Evolutionary conservation across 208 protist genomes (phyloP).

Genomic region (Wallacemonas sp.): DNA sequence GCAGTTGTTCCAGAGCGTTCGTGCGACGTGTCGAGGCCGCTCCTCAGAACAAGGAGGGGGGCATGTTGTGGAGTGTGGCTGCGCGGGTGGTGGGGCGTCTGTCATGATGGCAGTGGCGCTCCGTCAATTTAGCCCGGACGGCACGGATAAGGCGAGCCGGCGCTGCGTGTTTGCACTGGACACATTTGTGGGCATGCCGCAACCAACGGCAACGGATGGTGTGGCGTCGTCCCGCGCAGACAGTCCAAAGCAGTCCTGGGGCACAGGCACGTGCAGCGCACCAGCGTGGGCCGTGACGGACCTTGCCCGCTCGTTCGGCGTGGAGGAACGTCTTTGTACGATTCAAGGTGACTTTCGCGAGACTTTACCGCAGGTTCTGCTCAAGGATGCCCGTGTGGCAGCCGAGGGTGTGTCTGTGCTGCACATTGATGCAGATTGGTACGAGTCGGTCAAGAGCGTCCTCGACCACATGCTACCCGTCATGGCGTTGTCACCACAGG

Average conservation of each 20-base stretch:
- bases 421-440: slow-evolving; percentile 84
- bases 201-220: slow-evolving; percentile 38
- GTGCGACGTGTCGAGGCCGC: slow-evolving; percentile 20
- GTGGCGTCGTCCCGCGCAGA: neutral
- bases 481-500: slow-evolving; percentile 15
- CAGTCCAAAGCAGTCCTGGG: slow-evolving; percentile 42
- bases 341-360: slow-evolving; percentile 53
- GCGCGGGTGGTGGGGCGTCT: slow-evolving; percentile 60
- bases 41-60: neutral
- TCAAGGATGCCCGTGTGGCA: slow-evolving; percentile 20
- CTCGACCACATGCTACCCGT: slow-evolving; percentile 43
- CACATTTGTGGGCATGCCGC: slow-evolving; percentile 75
- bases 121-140: slow-evolving; percentile 21
- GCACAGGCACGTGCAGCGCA: slow-evolving; percentile 62
- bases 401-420: slow-evolving; percentile 47
- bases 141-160: too few species aligned
- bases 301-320: slow-evolving; percentile 59
- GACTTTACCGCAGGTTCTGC: slow-evolving; percentile 46
- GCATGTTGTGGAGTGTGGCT: slow-evolving; percentile 76
- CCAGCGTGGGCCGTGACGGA: slow-evolving; percentile 31
- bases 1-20: slow-evolving; percentile 39
- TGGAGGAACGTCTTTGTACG: slow-evolving; percentile 51
- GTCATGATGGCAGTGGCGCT: slow-evolving; percentile 70
- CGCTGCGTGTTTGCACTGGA: slow-evolving; percentile 66
- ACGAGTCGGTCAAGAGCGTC: slow-evolving; percentile 56